A percentile compares a stretch with the other conserved stretches of the same genome.
Conservation (phyloP, 345 rosid species). For the Populus euphratica region DNA sequence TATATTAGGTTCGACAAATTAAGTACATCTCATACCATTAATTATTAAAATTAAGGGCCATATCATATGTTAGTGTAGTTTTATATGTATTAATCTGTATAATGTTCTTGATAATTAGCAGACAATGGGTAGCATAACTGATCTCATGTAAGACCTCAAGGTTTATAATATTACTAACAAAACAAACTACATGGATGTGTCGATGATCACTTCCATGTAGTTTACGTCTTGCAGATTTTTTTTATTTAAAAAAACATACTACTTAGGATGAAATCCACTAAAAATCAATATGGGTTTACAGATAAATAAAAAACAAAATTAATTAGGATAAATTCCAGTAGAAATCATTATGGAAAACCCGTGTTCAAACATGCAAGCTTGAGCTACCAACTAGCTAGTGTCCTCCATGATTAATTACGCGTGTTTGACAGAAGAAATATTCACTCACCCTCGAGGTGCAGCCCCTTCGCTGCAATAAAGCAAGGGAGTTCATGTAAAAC, state of each 20-base stretch:
- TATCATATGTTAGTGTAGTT: background rate
- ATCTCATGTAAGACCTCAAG: too few relatives aligned
- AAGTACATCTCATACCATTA: background rate
- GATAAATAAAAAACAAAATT: too few relatives aligned
- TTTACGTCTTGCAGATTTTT: too few relatives aligned
- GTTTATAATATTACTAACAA: too few relatives aligned
- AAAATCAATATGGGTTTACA: too few relatives aligned
- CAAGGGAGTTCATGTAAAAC: background rate
- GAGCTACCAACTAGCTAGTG: background rate
- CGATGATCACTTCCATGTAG: too few relatives aligned
- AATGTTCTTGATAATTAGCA: too few relatives aligned
- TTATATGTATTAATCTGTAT: too few relatives aligned
- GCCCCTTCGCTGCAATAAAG: background rate
- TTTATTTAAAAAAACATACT: too few relatives aligned
- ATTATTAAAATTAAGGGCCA: background rate
- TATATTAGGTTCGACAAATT: background rate
- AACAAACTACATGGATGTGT: too few relatives aligned
- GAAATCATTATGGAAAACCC: background rate
- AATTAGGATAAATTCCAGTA: background rate
- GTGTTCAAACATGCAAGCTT: background rate
- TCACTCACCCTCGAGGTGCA: background rate
- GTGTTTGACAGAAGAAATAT: background rate
- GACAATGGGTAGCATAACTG: too few relatives aligned
- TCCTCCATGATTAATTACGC: background rate
- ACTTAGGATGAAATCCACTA: too few relatives aligned